These are phyloP conservation scores for Mycosphaerelloides madeirae DNA, from an alignment of 2,329 filamentous ascomycete species.

Conservation along the genomic window DNA sequence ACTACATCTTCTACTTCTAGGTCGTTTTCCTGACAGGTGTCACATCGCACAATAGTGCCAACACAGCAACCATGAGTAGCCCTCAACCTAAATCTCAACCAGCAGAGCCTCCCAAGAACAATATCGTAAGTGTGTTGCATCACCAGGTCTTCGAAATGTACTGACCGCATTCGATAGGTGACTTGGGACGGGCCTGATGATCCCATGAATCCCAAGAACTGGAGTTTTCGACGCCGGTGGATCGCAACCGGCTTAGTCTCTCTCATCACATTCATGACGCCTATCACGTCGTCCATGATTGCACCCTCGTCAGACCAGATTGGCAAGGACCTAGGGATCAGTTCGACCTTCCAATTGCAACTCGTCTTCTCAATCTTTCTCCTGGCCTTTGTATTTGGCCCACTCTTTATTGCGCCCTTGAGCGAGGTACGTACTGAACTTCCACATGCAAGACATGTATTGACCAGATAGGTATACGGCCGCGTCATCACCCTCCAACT, in stretches of 20 bases:
- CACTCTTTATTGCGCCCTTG: slow-evolving; percentile 29
- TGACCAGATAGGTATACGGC: slow-evolving; percentile 20
- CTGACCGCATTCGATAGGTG: slow-evolving; percentile 21
- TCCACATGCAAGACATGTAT: neutral
- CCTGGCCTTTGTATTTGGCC: slow-evolving; percentile 31
- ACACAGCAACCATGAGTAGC: no score
- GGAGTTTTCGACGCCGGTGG: slow-evolving; percentile 40
- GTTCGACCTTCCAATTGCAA: slow-evolving; percentile 18
- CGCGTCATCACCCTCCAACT: slow-evolving; percentile 29
- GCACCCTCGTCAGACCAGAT: slow-evolving; percentile 28
- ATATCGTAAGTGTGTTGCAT: neutral
- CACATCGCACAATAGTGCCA: no score
- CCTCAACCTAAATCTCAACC: no score
- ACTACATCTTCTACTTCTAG: no score
- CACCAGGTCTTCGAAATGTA: neutral
- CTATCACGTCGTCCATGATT: slow-evolving; percentile 32
- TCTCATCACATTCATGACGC: slow-evolving; percentile 34
- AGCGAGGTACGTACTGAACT: slow-evolving; percentile 19
- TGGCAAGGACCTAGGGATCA: slow-evolving; percentile 25
- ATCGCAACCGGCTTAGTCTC: slow-evolving; percentile 34
- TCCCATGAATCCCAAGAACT: slow-evolving; percentile 43
- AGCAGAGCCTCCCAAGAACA: neutral
- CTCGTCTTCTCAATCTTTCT: slow-evolving; percentile 34
- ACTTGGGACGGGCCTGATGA: slow-evolving; percentile 42
- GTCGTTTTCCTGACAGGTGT: no score